Base-by-base conservation (phyloP, 139 green algal genomes). In the Coelastrella sp. region DNA sequence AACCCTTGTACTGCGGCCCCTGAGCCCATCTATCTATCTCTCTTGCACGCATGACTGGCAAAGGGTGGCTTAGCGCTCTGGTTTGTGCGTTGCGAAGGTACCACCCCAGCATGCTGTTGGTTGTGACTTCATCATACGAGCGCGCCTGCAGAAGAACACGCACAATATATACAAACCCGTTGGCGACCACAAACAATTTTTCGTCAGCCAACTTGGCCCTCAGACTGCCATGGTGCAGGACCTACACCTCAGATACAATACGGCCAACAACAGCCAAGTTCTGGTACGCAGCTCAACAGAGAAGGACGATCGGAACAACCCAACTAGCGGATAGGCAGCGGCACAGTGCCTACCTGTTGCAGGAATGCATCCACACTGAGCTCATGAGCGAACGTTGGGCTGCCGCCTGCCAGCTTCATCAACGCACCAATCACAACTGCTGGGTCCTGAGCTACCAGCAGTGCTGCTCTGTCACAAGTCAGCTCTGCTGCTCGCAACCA, bases 301-400 rank as follows among this genome's bases (percentile, higher is more conserved):
- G 1, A 47, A 47, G 32, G 32, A 47, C 32, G 32, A 47, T 1
- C 32, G 32, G 32, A 47, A 1, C 32, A 47, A 47, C 32, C 32
- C 0, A 47, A 47, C 32, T 1, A 47, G 32, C 32, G 32, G 1
- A 47, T 47, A 71, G 61, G 61, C 11, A 71, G 8, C 0, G 61
- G 10, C 8, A 13, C 61, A 71, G 61, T 19, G 16, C 85, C 7
- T 14, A 94, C 95, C 92, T 99, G 98, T 83, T 96, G 64, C 76
- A 99, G 86, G 90, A 99, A 99, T 3, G 98, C 97, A 60, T 99
- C 98, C 22, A 99, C 95, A 87, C 97, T 99, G 3, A 99, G 95
- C 91, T 99, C 96, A 14, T 94, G 84, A 5, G 96, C 95, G 16
- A 99, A 94, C 5, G 91, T 95, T 20, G 96, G 94, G 2, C 93